Percentiles rank a stretch among this genome's conserved stretches.
Conservation (phyloP, 331 rosid species). For the Quercus lobata region DNA sequence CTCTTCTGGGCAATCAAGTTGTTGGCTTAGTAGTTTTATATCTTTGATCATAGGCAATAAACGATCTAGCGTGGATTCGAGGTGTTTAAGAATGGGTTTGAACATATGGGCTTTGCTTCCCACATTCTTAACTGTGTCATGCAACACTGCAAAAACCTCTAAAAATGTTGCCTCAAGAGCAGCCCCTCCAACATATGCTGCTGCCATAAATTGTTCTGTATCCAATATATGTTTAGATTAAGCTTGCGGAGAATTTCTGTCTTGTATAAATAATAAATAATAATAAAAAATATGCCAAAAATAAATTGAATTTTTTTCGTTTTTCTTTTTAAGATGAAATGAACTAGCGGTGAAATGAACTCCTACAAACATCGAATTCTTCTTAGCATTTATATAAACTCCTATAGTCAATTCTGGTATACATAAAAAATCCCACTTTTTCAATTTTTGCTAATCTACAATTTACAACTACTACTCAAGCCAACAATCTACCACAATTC, state of each 20-base stretch:
- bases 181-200: background rate
- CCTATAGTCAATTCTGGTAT: too few relatives aligned
- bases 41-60: background rate
- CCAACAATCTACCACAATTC: too few relatives aligned
- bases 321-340: background rate
- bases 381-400: too few relatives aligned
- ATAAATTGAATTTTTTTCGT: background rate
- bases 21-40: background rate
- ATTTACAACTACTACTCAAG: too few relatives aligned
- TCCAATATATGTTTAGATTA: too few relatives aligned
- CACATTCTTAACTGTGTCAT: background rate
- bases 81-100: background rate
- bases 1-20: background rate
- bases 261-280: too few relatives aligned
- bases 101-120: background rate
- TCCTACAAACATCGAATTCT: too few relatives aligned
- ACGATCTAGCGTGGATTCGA: background rate
- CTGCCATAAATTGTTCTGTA: background rate
- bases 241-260: too few relatives aligned
- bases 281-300: background rate
- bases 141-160: background rate
- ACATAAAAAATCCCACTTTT: too few relatives aligned
- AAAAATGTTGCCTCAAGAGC: background rate
- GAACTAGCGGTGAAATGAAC: too few relatives aligned
- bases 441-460: too few relatives aligned